Evolutionary conservation across 108 stramenopile species (phyloP).

Genomic region (Nitzschia palea): DNA sequence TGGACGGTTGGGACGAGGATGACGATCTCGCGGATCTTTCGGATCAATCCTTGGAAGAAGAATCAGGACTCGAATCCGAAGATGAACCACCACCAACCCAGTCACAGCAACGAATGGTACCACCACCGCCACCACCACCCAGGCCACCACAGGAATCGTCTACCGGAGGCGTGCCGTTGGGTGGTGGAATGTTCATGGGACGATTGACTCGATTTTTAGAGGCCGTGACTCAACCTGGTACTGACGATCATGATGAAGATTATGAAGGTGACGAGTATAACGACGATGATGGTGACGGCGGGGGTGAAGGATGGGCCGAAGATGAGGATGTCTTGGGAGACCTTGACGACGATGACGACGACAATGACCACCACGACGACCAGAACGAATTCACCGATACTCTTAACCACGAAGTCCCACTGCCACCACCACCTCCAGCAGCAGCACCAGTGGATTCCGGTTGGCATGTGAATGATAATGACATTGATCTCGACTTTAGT

Average conservation of each 20-base stretch:
- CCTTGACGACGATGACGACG: too few species aligned
- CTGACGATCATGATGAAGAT: constrained; percentile 10
- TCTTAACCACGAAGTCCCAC: too few species aligned
- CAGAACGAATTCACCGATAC: too few species aligned
- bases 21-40: constrained; percentile 1
- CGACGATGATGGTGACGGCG: constrained; percentile 1
- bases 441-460: too few species aligned
- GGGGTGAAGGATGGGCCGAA: not conserved
- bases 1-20: constrained; percentile 17
- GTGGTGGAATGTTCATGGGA: constrained; percentile 38
- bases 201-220: constrained; percentile 34
- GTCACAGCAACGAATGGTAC: not conserved
- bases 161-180: not conserved
- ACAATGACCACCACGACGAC: too few species aligned
- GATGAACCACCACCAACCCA: not conserved
- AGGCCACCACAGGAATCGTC: not conserved
- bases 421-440: too few species aligned
- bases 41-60: constrained; percentile 6
- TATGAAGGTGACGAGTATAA: constrained; percentile 10
- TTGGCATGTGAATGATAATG: too few species aligned
- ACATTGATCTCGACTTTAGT: too few species aligned
- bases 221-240: constrained; percentile 15
- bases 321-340: not conserved
- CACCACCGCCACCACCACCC: constrained; percentile 5
- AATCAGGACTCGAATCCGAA: constrained; percentile 9